These are phyloP conservation scores for Rhododendron mucronatum DNA, from an alignment of 148 eudicot species.

Conservation along the genomic window DNA sequence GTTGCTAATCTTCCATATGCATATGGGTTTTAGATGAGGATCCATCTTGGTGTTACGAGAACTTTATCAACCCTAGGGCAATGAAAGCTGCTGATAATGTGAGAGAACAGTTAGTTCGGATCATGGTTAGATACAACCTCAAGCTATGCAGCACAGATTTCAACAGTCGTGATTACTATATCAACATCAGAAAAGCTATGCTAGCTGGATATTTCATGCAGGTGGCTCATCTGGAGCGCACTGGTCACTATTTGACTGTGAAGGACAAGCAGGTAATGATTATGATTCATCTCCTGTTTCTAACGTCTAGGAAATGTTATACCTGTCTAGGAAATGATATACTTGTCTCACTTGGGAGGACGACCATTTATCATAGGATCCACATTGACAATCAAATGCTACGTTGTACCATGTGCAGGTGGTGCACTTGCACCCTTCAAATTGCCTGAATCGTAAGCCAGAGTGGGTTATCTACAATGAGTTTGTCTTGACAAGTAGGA, in stretches of 20 bases:
- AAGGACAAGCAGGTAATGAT: constrained; percentile 84
- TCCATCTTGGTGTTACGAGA: constrained; percentile 88
- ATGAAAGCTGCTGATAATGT: constrained; percentile 91
- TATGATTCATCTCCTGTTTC: not conserved
- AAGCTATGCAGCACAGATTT: constrained; percentile 93
- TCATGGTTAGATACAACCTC: constrained; percentile 75
- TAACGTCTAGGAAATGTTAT: not conserved
- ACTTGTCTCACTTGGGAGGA: not conserved
- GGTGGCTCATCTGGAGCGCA: constrained; percentile 88
- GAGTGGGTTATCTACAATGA: constrained; percentile 98
- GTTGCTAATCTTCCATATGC: not conserved
- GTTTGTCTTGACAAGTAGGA: constrained; percentile 86
- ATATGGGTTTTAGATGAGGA: constrained; percentile 60
- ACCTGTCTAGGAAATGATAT: not conserved
- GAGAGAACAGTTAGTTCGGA: constrained; percentile 87
- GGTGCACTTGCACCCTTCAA: constrained; percentile 94
- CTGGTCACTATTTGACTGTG: constrained; percentile 89
- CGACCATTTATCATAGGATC: not conserved
- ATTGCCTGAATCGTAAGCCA: constrained; percentile 92
- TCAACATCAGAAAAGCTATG: constrained; percentile 96
- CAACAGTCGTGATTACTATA: constrained; percentile 85
- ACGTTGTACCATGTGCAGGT: constrained; percentile 33
- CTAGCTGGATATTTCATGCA: constrained; percentile 98
- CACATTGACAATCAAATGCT: not conserved
- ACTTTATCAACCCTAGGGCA: constrained; percentile 74